A percentile compares a stretch with the other conserved stretches of the same genome.
Evolutionary conservation across 495 filamentous ascomycete genomes (phyloP).

Genomic region (Podospora conica): DNA sequence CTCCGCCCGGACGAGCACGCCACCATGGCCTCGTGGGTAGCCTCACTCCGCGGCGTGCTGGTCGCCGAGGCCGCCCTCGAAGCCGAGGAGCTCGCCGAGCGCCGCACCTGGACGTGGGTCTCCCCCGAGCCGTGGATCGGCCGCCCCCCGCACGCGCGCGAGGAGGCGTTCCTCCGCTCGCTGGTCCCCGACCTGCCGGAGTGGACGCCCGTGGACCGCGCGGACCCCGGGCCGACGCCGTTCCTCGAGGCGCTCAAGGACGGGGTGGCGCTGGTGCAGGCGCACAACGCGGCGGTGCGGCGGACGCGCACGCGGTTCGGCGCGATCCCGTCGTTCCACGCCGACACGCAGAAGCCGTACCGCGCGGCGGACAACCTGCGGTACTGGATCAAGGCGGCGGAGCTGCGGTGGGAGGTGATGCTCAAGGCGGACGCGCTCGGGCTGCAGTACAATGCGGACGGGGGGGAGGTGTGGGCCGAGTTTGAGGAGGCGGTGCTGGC

Average conservation of each 20-base stretch:
- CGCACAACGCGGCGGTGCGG: constrained; percentile 83
- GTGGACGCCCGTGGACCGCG: constrained; percentile 56
- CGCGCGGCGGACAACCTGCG: constrained; percentile 87
- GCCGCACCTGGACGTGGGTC: constrained; percentile 72
- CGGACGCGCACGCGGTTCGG: constrained; percentile 83
- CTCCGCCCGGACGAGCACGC: constrained; percentile 66
- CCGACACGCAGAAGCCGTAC: constrained; percentile 89
- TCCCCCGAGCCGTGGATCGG: constrained; percentile 71
- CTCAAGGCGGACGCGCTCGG: constrained; percentile 81
- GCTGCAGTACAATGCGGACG: constrained; percentile 60
- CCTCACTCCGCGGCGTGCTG: constrained; percentile 66
- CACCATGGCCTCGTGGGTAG: constrained; percentile 70
- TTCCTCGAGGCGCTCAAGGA: constrained; percentile 70
- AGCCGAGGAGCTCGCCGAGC: constrained; percentile 61
- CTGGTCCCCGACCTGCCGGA: constrained; percentile 52
- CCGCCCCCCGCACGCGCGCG: constrained; percentile 60
- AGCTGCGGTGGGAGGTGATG: constrained; percentile 87
- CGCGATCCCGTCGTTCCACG: constrained; percentile 82
- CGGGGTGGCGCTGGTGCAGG: constrained; percentile 71
- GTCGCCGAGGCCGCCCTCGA: constrained; percentile 69
- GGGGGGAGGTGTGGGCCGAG: constrained; percentile 61
- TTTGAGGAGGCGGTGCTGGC: constrained; percentile 74
- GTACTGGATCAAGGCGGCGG: constrained; percentile 93
- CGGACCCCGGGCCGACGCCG: constrained; percentile 53
- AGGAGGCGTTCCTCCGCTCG: constrained; percentile 73